phyloP scores from a whole-genome alignment of 768 basidiomycete genomes.

The Mycena rosella region DNA sequence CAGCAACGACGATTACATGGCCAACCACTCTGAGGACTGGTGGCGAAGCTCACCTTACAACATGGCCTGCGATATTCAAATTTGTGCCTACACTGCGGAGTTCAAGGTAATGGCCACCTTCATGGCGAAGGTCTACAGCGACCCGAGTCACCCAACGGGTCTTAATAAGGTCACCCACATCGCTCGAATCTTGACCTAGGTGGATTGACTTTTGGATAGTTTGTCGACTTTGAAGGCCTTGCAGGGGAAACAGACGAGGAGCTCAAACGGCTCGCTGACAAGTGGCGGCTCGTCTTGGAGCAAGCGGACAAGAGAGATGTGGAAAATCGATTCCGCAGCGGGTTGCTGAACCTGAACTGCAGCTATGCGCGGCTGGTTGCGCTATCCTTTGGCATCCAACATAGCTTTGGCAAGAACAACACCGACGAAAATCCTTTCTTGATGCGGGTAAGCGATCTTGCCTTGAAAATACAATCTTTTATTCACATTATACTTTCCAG shows the following conservation, averaged over 20 bases:
- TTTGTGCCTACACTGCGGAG: slow-evolving; percentile 83
- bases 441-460: slow-evolving; percentile 62
- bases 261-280: slow-evolving; percentile 64
- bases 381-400: slow-evolving; percentile 83
- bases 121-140: slow-evolving; percentile 73
- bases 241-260: slow-evolving; percentile 79
- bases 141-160: slow-evolving; percentile 80
- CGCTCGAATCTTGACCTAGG: slow-evolving; percentile 4
- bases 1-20: slow-evolving; percentile 80
- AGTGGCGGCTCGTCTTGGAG: slow-evolving; percentile 69
- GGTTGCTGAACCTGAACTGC: slow-evolving; percentile 70
- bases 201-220: slow-evolving; percentile 50
- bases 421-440: slow-evolving; percentile 77
- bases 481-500: slow-evolving; percentile 49
- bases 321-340: slow-evolving; percentile 71
- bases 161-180: slow-evolving; percentile 71
- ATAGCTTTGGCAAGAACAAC: slow-evolving; percentile 73
- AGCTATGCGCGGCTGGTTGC: slow-evolving; percentile 79
- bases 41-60: slow-evolving; percentile 78
- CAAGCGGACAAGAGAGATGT: slow-evolving; percentile 66
- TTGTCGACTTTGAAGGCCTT: slow-evolving; percentile 72
- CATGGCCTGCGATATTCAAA: slow-evolving; percentile 83
- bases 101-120: slow-evolving; percentile 75
- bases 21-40: slow-evolving; percentile 77
- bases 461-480: background rate